These are phyloP conservation scores for Cyberlindnera japonica DNA, from an alignment of 805 yeast species.

Conservation along the genomic window DNA sequence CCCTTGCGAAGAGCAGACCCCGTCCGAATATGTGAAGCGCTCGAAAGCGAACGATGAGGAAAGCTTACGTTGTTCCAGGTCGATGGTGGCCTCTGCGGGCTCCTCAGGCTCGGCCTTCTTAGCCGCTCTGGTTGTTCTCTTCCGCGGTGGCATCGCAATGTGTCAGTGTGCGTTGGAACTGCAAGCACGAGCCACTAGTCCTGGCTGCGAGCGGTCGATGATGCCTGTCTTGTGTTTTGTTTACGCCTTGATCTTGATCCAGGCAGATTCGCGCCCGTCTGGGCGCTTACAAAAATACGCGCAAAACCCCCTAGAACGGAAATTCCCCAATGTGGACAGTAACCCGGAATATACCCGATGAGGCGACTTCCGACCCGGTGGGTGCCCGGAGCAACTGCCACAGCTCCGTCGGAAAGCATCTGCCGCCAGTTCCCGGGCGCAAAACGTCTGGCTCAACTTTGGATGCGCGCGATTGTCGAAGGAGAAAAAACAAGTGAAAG, in stretches of 20 bases:
- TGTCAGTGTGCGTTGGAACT: neutral
- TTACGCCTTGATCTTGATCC: neutral
- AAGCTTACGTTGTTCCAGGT: slow-evolving; percentile 11
- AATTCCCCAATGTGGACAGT: neutral
- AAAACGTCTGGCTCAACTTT: too few relatives aligned
- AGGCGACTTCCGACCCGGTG: neutral
- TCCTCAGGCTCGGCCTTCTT: slow-evolving; percentile 9
- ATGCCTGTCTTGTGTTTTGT: neutral
- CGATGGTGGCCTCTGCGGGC: neutral
- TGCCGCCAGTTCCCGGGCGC: too few relatives aligned
- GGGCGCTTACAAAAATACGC: neutral
- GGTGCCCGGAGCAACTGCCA: too few relatives aligned
- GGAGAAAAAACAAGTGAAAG: slow-evolving; percentile 4
- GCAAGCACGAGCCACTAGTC: too few relatives aligned
- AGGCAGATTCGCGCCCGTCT: too few relatives aligned
- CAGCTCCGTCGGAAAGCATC: too few relatives aligned
- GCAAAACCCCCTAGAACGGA: neutral
- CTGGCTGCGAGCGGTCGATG: too few relatives aligned
- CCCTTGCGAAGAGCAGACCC: too few relatives aligned
- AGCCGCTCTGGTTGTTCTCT: slow-evolving; percentile 22
- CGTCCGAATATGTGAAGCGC: too few relatives aligned
- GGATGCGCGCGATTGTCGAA: slow-evolving; percentile 14
- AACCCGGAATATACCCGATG: neutral
- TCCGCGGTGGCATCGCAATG: slow-evolving; percentile 22
- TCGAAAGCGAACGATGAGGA: neutral